A percentile compares a stretch with the other conserved stretches of the same genome.
phyloP scores from a whole-genome alignment of 208 protist species.

The Vickermania ingenoplastis region DNA sequence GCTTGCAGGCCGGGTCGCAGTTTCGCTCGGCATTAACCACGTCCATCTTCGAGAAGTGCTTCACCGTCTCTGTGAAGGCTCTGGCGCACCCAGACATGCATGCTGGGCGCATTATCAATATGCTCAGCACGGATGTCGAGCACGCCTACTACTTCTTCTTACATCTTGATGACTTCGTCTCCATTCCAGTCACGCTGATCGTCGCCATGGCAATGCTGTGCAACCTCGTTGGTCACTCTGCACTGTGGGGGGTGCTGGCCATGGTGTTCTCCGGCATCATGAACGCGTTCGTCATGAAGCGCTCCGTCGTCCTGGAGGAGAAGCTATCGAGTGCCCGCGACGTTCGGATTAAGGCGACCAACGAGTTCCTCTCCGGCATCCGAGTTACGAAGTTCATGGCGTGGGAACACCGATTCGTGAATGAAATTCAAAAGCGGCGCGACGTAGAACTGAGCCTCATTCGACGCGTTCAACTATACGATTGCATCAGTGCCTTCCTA shows the following conservation, averaged over 20 bases:
- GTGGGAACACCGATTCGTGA: slow-evolving; percentile 73
- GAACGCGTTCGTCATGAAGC: slow-evolving; percentile 33
- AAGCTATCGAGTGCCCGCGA: slow-evolving; percentile 53
- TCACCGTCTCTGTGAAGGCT: slow-evolving; percentile 24
- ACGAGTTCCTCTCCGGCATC: slow-evolving; percentile 90
- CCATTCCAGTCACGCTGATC: slow-evolving; percentile 49
- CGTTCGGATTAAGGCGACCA: slow-evolving; percentile 80
- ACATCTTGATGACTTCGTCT: slow-evolving; percentile 44
- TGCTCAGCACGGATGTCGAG: slow-evolving; percentile 68
- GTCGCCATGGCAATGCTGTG: slow-evolving; percentile 37
- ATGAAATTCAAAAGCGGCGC: slow-evolving; percentile 27
- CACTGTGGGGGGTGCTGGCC: slow-evolving; percentile 61
- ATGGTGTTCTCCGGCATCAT: slow-evolving; percentile 63
- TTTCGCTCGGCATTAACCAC: neutral
- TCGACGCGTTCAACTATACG: slow-evolving; percentile 17
- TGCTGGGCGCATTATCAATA: slow-evolving; percentile 80
- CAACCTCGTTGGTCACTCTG: slow-evolving; percentile 42
- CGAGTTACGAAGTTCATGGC: slow-evolving; percentile 91
- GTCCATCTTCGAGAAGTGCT: slow-evolving; percentile 66
- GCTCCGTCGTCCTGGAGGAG: slow-evolving; percentile 12
- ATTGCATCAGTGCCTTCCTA: slow-evolving; percentile 37
- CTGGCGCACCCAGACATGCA: slow-evolving; percentile 56
- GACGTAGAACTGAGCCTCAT: slow-evolving; percentile 34
- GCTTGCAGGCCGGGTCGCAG: neutral
- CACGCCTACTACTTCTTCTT: slow-evolving; percentile 28